Conservation (phyloP, 495 filamentous ascomycete genomes). For the Daldinia vernicosa region DNA sequence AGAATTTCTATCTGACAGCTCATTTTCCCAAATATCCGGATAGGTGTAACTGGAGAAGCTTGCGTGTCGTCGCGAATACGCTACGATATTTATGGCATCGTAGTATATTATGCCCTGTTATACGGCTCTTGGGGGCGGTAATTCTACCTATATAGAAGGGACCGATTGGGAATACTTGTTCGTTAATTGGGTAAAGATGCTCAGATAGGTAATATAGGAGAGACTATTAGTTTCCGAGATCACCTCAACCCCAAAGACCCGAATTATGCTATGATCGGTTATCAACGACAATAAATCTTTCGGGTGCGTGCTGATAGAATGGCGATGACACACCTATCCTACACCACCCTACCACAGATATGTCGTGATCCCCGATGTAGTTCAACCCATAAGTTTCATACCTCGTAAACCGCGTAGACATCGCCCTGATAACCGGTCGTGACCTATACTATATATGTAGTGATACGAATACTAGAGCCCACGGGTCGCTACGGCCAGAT, state of each 20-base stretch:
- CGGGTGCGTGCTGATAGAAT: not conserved
- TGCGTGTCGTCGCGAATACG: not conserved
- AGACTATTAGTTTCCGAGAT: not conserved
- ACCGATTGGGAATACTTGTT: not conserved
- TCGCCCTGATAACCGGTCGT: not conserved
- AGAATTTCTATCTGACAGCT: conserved; percentile 14
- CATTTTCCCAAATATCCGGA: conserved; percentile 7
- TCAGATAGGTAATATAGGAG: not conserved
- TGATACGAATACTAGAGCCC: not conserved
- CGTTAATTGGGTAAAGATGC: not conserved
- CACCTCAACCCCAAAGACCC: not conserved
- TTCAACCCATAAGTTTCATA: not conserved
- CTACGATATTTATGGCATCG: not conserved
- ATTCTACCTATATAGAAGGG: not conserved
- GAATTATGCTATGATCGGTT: not conserved
- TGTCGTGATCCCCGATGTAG: conserved; percentile 1
- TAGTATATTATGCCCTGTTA: not conserved
- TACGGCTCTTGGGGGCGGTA: not conserved
- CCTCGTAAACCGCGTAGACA: not conserved
- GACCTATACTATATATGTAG: not conserved
- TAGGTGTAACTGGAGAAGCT: conserved; percentile 10
- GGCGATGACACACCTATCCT: not conserved
- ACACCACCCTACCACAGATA: not conserved
- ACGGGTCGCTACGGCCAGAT: not conserved
- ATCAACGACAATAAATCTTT: not conserved